These are phyloP conservation scores for Cryomyces minteri DNA, from an alignment of 495 filamentous ascomycete genomes.

Conservation along the genomic window DNA sequence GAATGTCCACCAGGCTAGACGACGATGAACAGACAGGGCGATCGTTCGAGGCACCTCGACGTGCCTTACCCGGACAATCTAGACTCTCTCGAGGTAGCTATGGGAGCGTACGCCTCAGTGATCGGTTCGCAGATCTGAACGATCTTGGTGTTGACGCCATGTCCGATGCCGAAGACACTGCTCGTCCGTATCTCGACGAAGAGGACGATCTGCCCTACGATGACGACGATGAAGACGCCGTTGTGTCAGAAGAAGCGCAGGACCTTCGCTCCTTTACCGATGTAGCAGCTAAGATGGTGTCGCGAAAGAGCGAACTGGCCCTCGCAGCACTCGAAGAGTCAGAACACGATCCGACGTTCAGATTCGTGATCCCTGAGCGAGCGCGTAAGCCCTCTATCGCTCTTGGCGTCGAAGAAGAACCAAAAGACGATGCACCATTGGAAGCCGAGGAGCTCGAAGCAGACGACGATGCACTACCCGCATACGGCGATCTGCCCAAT, in stretches of 20 bases:
- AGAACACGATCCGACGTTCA: slow-evolving; percentile 7
- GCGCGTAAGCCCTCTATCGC: background rate
- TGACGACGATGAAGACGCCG: slow-evolving; percentile 9
- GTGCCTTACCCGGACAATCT: slow-evolving; percentile 28
- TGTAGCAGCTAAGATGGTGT: no score
- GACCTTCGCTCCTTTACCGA: no score
- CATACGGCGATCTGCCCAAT: slow-evolving; percentile 4
- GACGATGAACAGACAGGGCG: slow-evolving; percentile 34
- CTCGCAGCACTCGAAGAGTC: slow-evolving; percentile 1
- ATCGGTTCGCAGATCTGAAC: slow-evolving; percentile 33
- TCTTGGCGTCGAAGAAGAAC: background rate
- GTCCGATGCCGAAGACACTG: slow-evolving; percentile 25
- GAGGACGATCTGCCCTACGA: slow-evolving; percentile 20
- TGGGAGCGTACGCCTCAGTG: slow-evolving; percentile 40
- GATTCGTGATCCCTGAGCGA: slow-evolving; percentile 6
- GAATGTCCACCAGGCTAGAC: slow-evolving; percentile 50
- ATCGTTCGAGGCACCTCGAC: slow-evolving; percentile 50
- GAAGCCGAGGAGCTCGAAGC: slow-evolving; percentile 29
- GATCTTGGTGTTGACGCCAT: slow-evolving; percentile 10
- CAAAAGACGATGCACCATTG: background rate
- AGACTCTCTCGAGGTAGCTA: slow-evolving; percentile 33
- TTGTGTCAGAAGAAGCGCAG: slow-evolving; percentile 1
- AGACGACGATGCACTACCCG: slow-evolving; percentile 24
- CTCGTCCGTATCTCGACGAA: slow-evolving; percentile 25
- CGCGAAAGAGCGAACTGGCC: no score